These are phyloP conservation scores for Globisporangium nunn DNA, from an alignment of 352 stramenopile genomes.

Conservation along the genomic window DNA sequence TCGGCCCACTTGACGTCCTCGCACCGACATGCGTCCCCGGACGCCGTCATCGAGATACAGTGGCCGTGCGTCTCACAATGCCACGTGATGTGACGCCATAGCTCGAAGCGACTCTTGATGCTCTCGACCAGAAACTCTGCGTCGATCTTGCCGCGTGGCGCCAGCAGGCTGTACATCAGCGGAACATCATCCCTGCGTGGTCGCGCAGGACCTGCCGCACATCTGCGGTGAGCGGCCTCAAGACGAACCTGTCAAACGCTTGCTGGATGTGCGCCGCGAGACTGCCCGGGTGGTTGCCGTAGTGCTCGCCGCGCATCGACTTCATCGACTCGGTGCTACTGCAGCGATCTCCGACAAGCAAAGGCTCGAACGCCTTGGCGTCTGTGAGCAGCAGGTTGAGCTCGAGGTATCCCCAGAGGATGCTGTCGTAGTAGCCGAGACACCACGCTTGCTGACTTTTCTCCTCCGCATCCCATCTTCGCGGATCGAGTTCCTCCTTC, in stretches of 20 bases:
- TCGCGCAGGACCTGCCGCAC: conserved; percentile 8
- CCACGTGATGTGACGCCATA: neutral
- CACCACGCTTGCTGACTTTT: conserved; percentile 6
- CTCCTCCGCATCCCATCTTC: conserved; percentile 11
- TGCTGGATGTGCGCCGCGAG: neutral
- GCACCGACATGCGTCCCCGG: neutral
- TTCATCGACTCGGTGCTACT: neutral
- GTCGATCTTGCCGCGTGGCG: conserved; percentile 1
- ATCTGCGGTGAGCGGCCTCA: neutral
- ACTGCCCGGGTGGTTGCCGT: neutral
- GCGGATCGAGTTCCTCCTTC: conserved; percentile 16
- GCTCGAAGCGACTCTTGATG: neutral
- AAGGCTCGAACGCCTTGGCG: conserved; percentile 14
- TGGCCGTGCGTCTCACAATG: neutral
- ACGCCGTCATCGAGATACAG: neutral
- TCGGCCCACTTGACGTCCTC: neutral
- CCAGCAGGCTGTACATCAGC: conserved; percentile 6
- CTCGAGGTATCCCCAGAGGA: conserved; percentile 23
- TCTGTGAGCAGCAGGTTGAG: conserved; percentile 29
- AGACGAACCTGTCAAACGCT: neutral
- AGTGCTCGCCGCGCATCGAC: neutral
- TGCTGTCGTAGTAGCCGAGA: conserved; percentile 2
- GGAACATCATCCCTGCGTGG: conserved; percentile 13
- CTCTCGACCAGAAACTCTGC: neutral
- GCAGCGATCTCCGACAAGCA: conserved; percentile 5